phyloP scores from a whole-genome alignment of 164 flowering plant species.

The Aristolochia fimbriata region DNA sequence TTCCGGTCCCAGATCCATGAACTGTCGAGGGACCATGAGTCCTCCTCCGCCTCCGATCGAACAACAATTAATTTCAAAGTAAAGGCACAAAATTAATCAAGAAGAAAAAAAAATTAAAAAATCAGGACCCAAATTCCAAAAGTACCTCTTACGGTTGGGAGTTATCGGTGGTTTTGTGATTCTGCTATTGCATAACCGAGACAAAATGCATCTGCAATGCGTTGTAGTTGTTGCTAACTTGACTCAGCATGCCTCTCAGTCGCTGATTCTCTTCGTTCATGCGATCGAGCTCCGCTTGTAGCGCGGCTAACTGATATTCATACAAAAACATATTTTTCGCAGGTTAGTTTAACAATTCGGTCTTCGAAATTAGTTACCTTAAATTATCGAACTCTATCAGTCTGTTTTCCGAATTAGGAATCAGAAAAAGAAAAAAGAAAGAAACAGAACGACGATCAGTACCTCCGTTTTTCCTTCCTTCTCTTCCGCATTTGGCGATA shows the following conservation, averaged over 20 bases:
- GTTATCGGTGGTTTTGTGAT: constrained; percentile 13
- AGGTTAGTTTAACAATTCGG: too few relatives aligned
- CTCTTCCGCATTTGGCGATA: constrained; percentile 37
- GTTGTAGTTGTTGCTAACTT: constrained; percentile 49
- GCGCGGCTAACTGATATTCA: constrained; percentile 43
- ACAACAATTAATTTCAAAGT: too few relatives aligned
- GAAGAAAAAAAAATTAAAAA: neutral
- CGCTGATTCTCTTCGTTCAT: constrained; percentile 64
- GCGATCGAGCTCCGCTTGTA: constrained; percentile 50
- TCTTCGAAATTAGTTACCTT: too few relatives aligned
- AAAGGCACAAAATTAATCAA: too few relatives aligned
- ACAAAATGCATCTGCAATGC: constrained; percentile 57
- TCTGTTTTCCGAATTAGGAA: too few relatives aligned
- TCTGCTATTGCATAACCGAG: constrained; percentile 43
- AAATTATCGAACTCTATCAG: too few relatives aligned
- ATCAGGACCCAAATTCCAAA: neutral
- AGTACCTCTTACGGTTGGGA: constrained; percentile 17
- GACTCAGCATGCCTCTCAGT: constrained; percentile 51
- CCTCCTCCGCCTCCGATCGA: constrained; percentile 11
- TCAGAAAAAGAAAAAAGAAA: too few relatives aligned
- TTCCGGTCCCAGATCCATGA: constrained; percentile 58
- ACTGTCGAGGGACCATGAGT: constrained; percentile 42
- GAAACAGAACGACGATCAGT: too few relatives aligned
- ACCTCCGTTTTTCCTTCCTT: constrained; percentile 57
- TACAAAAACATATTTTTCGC: neutral